Evolutionary conservation across 192 early-diverging fungal species (phyloP).

Genomic region (Spinellus fusiger): DNA sequence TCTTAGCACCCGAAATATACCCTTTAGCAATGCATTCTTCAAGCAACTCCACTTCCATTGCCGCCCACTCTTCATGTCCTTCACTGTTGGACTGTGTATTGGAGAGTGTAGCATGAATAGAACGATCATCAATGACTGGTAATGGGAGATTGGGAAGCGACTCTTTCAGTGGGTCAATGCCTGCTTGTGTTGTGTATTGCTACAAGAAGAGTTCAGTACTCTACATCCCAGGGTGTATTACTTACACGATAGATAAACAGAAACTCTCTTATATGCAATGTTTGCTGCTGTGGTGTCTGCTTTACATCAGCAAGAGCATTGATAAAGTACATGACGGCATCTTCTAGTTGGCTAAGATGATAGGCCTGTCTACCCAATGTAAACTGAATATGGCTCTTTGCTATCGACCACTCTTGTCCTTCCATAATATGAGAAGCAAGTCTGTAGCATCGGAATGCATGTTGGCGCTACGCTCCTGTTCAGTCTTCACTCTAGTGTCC

Average conservation of each 20-base stretch:
- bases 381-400: conserved; percentile 90
- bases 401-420: conserved; percentile 58
- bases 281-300: conserved; percentile 60
- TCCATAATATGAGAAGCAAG: conserved; percentile 56
- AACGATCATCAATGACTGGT: conserved; percentile 51
- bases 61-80: conserved; percentile 53
- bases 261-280: conserved; percentile 69
- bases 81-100: conserved; percentile 53
- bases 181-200: conserved; percentile 43
- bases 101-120: conserved; percentile 51
- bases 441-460: conserved; percentile 76
- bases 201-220: conserved; percentile 22
- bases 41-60: conserved; percentile 61
- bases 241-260: conserved; percentile 68
- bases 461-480: conserved; percentile 42
- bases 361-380: conserved; percentile 77
- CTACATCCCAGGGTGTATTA: conserved; percentile 32
- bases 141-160: conserved; percentile 49
- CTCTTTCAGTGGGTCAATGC: conserved; percentile 40
- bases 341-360: conserved; percentile 65
- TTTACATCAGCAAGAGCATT: conserved; percentile 64
- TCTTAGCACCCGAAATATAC: conserved; percentile 22
- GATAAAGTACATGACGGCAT: conserved; percentile 74
- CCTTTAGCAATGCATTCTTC: conserved; percentile 43
- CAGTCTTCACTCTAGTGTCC: not conserved